A percentile compares a stretch with the other conserved stretches of the same genome.
phyloP scores from a whole-genome alignment of 2,329 filamentous ascomycete genomes.

The Biscogniauxia mediterranea region DNA sequence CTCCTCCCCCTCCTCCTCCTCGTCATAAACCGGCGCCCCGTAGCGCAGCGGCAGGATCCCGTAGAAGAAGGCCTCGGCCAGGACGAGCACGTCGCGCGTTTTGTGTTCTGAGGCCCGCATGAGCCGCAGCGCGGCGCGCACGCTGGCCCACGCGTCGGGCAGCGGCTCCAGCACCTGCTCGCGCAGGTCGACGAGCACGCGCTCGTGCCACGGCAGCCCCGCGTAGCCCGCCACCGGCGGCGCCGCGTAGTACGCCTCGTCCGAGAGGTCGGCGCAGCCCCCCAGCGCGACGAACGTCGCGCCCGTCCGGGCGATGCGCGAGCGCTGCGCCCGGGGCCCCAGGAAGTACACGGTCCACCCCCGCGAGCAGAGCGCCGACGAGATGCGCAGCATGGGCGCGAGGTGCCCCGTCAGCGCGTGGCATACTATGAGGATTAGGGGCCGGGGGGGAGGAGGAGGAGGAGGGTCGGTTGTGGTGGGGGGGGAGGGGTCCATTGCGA shows the following conservation, averaged over 20 bases:
- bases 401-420: constrained; percentile 39
- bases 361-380: constrained; percentile 29
- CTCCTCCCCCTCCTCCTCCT: too few species aligned
- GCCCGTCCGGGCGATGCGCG: constrained; percentile 34
- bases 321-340: constrained; percentile 34
- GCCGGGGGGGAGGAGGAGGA: constrained; percentile 4
- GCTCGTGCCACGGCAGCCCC: constrained; percentile 27
- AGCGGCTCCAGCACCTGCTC: constrained; percentile 34
- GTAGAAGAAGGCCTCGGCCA: constrained; percentile 37
- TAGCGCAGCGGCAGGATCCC: constrained; percentile 35
- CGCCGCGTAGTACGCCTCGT: constrained; percentile 30
- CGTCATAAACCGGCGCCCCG: constrained; percentile 32
- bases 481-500: neutral
- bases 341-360: constrained; percentile 37
- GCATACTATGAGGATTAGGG: constrained; percentile 33
- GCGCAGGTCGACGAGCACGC: constrained; percentile 33
- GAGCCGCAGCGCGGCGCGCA: constrained; percentile 27
- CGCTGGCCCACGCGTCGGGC: constrained; percentile 34
- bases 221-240: constrained; percentile 26
- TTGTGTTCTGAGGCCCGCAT: too few species aligned
- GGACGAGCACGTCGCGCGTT: constrained; percentile 26
- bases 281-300: constrained; percentile 34
- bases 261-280: constrained; percentile 35
- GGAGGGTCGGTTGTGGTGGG: neutral
- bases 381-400: constrained; percentile 35